phyloP scores from a whole-genome alignment of 164 flowering plant genomes.

The Cinnamomum micranthum region DNA sequence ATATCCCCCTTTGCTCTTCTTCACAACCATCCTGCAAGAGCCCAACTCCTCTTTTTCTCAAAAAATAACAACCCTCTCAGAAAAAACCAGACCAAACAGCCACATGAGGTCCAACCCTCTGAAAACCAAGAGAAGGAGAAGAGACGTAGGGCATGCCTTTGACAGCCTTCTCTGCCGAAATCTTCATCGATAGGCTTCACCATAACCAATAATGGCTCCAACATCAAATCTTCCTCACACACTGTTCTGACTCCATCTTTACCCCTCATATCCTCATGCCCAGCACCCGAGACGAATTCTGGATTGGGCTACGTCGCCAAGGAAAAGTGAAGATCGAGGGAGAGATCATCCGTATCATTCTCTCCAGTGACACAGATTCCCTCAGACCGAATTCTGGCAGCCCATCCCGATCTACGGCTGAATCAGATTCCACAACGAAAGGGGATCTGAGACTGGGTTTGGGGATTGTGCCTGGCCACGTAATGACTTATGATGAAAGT shows the following conservation, averaged over 20 bases:
- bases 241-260: conserved; percentile 23
- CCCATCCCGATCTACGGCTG: conserved; percentile 81
- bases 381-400: conserved; percentile 86
- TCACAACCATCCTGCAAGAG: no score
- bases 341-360: conserved; percentile 52
- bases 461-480: no score
- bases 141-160: conserved; percentile 20
- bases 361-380: conserved; percentile 46
- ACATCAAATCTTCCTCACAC: conserved; percentile 50
- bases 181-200: conserved; percentile 63
- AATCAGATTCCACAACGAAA: conserved; percentile 68
- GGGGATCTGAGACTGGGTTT: no score
- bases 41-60: no score
- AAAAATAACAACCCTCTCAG: no score
- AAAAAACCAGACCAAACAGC: no score
- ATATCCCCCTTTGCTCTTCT: no score
- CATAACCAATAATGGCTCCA: conserved; percentile 2
- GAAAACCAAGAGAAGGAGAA: not conserved
- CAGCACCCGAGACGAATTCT: conserved; percentile 9
- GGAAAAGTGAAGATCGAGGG: conserved; percentile 77
- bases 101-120: not conserved
- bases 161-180: conserved; percentile 46
- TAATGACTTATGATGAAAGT: no score
- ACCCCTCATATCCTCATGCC: conserved; percentile 25
- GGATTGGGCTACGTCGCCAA: conserved; percentile 40